phyloP scores from a whole-genome alignment of 129 eudicot genomes.

The Flaveria robusta region DNA sequence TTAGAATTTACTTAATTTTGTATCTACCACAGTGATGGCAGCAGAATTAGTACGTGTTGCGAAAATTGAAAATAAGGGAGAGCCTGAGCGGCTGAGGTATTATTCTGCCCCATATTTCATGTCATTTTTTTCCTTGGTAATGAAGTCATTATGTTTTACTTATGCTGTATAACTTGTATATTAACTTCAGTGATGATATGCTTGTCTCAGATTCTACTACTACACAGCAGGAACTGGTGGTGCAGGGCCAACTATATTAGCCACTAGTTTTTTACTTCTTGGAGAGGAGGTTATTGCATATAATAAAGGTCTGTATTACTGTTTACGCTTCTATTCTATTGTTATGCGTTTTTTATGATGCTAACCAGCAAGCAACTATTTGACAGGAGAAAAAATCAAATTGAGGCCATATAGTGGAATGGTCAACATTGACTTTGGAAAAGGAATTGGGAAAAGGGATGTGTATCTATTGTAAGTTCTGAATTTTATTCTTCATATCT shows the following conservation, averaged over 20 bases:
- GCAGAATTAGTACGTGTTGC: constrained; percentile 96
- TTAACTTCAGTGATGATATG: constrained; percentile 10
- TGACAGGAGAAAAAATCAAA: constrained; percentile 68
- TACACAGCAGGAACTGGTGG: constrained; percentile 97
- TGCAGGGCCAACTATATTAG: constrained; percentile 96
- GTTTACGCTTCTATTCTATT: constrained; percentile 15
- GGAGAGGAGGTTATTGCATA: constrained; percentile 94
- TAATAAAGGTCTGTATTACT: constrained; percentile 59
- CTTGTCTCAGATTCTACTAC: constrained; percentile 74
- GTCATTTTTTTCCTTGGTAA: not conserved
- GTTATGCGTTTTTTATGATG: constrained; percentile 5
- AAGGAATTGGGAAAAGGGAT: constrained; percentile 81
- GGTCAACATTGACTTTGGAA: constrained; percentile 88
- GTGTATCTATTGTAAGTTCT: constrained; percentile 88
- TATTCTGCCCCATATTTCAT: not conserved
- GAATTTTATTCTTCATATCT: constrained; percentile 3
- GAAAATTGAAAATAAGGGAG: constrained; percentile 63
- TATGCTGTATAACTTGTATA: not conserved
- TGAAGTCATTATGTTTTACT: not conserved
- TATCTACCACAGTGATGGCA: constrained; percentile 74
- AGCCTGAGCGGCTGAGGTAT: constrained; percentile 85
- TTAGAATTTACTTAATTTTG: not conserved
- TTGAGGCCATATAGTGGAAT: constrained; percentile 88
- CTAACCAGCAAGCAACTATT: constrained; percentile 25
- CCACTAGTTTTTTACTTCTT: constrained; percentile 90